Evolutionary conservation across 2,329 filamentous ascomycete species (phyloP), one percentile per base, ranked within the genome.

Genomic region (Colletotrichum endophyticum): DNA sequence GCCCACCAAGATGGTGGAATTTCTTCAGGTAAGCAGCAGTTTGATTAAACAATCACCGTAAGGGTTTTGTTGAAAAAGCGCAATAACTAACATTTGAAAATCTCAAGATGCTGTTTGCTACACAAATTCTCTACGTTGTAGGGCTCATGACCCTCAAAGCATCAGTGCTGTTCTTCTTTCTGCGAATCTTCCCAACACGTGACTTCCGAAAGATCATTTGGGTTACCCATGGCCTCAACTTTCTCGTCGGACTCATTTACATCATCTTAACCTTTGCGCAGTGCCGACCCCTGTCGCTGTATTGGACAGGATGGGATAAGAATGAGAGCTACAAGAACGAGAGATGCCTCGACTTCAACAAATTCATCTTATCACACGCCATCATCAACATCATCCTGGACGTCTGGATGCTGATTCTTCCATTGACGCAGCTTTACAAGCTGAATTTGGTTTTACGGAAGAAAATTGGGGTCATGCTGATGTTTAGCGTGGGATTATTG

Each of bases 141-240:
- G 66, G 66, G 16, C 66, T 70, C 53, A 36, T 30, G 53, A 34
- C 30, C n/a, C 80, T 81, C 64, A 84, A 83, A 57, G 78, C 84
- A 25, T 81, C 82, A 27, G 80, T 84, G 4, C 66, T 85, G 3
- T 82, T 78, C 76, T 81, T 85, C 70, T 83, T 82, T 64, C 79
- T 85, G 1, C 80, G 81, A n/a, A 78, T 84, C 22, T 84, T 85
- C 57, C 78, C 78, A 9, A 77, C 81, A 8, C 64, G 59, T 13
- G 70, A 53, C 16, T 61, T 75, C 36, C 71, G 74, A 8, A 32
- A 16, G 8, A 6, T 62, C 2, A 22, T 76, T 5, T 76, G 72
- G 70, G 28, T 9, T 2, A 39, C 59, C 7, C 70, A 69, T 5
- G 12, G 19, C 0, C 12, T 70, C 15, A 73, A 74, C 22, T 15